These are phyloP conservation scores for Fusarium sp. DNA, from an alignment of 2,329 filamentous ascomycete species.

Conservation along the genomic window DNA sequence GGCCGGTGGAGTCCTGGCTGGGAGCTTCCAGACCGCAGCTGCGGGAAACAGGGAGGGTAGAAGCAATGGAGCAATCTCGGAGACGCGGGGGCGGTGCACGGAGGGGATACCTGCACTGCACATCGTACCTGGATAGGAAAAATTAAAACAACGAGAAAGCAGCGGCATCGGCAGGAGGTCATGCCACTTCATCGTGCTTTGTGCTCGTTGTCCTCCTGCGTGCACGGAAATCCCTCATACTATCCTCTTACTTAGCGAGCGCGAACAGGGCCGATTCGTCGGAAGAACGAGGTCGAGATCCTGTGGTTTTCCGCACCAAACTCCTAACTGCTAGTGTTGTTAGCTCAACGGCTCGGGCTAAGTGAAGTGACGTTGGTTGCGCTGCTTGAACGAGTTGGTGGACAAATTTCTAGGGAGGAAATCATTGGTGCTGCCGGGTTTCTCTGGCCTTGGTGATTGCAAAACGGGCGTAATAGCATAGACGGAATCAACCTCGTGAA, in stretches of 20 bases:
- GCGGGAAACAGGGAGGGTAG: constrained; percentile 12
- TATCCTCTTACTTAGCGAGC: constrained; percentile 12
- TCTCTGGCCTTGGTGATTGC: background rate
- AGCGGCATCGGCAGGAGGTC: constrained; percentile 23
- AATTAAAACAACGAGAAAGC: constrained; percentile 24
- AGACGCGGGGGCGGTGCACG: constrained; percentile 25
- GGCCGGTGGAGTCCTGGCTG: constrained; percentile 15
- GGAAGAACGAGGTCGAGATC: constrained; percentile 27
- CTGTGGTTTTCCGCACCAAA: constrained; percentile 14
- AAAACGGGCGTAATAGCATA: background rate
- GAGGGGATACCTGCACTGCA: constrained; percentile 7
- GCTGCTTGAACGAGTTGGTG: background rate
- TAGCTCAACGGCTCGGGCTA: constrained; percentile 6
- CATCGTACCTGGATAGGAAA: constrained; percentile 15
- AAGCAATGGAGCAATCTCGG: constrained; percentile 15
- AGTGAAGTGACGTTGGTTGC: background rate
- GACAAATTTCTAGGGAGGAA: background rate
- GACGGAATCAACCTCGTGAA: background rate
- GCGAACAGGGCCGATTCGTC: constrained; percentile 24
- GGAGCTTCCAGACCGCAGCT: constrained; percentile 13
- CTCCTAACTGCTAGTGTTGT: constrained; percentile 9
- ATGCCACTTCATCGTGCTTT: constrained; percentile 37
- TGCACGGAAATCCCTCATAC: constrained; percentile 43
- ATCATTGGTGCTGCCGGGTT: background rate
- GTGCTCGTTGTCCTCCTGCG: constrained; percentile 9